Conservation (phyloP, 495 filamentous ascomycete genomes). For the Venustampulla echinocandica region DNA sequence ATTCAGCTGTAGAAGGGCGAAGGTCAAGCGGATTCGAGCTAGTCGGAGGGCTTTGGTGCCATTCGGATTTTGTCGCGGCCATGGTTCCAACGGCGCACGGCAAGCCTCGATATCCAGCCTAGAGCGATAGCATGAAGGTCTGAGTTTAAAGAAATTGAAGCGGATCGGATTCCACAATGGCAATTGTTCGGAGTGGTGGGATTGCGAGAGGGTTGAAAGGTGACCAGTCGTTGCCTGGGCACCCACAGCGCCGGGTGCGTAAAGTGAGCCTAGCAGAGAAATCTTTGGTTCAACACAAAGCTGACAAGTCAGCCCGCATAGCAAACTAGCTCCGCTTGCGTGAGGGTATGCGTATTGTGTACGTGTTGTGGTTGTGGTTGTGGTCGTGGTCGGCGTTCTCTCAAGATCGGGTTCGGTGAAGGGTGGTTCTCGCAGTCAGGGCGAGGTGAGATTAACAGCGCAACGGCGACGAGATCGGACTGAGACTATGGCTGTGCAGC, state of each 20-base stretch:
- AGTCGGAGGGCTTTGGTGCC: constrained; percentile 15
- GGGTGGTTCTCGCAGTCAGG: neutral
- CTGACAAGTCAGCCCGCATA: too few species aligned
- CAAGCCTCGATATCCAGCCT: neutral
- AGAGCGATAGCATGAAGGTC: constrained; percentile 3
- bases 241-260: neutral
- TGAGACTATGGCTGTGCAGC: neutral
- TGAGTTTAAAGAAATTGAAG: neutral
- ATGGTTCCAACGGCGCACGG: neutral
- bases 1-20: constrained; percentile 15
- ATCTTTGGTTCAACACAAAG: neutral
- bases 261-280: neutral
- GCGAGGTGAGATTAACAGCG: neutral
- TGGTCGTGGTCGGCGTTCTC: too few species aligned
- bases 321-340: neutral
- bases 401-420: too few species aligned
- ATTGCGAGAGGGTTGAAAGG: neutral
- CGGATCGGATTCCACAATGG: neutral
- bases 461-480: neutral
- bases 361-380: too few species aligned
- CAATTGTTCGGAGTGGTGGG: neutral
- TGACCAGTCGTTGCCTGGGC: too few species aligned
- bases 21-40: constrained; percentile 13
- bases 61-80: neutral
- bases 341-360: neutral